Evolutionary conservation across 139 green algal genomes (phyloP), one percentile per base, ranked within the genome.

Genomic region (Chlamydomonas urium): DNA sequence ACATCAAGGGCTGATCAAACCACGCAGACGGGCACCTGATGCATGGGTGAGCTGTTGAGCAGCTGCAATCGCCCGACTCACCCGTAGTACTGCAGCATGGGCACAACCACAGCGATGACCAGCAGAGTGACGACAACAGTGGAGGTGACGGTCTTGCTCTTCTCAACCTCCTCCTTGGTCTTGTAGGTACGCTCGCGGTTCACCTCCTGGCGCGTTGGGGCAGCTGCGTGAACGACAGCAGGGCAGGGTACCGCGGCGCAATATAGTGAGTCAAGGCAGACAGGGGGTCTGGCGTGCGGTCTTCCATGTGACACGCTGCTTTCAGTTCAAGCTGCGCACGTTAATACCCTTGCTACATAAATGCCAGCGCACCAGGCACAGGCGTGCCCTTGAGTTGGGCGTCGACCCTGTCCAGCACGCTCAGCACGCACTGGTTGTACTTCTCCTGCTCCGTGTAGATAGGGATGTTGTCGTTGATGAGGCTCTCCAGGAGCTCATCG

Each of bases 401-500:
- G 36, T 87, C 90, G 24, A 99, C 75, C 14, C 96, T 83, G 57
- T 93, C 87, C 5, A 97, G 82, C 23, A 78, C 87, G 35, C 66
- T 88, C 28, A 81, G 76, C 47, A 96, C 80, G 4, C 88, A 86
- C 82, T 96, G 88, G 79, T 97, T 97, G 88, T 93, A 97, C 80
- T 93, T 94, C 84, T 97, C 93, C 78, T 96, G 83, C 69, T 91
- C 90, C 0, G 93, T 92, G 75, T 93, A 87, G 80, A 96, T 95
- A 65, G 95, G 92, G 73, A 99, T 96, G 88, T 98, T 97, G 69
- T 97, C 92, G 38, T 73, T 69, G 6, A 93, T 82, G 28, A 99
- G 81, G 38, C 73, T 86, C 68, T 99, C 96, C 4, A 98, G 83
- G n/a, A 99, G 65, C 31, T 94, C 83, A 45, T 99, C 94, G n/a